Conservation (phyloP, 441 rosid species). For the Euphorbia corollata region DNA sequence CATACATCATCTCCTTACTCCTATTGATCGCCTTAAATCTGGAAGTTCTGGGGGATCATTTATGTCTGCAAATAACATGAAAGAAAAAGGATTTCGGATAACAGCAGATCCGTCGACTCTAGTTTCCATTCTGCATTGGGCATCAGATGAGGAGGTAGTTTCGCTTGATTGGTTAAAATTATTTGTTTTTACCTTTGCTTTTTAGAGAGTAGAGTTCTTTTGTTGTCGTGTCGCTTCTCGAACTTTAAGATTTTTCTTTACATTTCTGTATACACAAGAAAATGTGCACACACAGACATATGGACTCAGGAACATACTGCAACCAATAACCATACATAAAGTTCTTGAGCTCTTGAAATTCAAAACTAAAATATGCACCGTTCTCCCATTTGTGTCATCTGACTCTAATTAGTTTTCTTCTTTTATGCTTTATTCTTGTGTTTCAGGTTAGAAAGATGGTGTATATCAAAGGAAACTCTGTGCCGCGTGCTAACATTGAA, state of each 20-base stretch:
- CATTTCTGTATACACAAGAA: not conserved
- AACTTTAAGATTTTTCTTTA: not conserved
- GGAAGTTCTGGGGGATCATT: conserved; percentile 31
- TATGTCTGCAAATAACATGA: conserved; percentile 27
- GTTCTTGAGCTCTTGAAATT: conserved; percentile 14
- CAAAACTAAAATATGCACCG: not conserved
- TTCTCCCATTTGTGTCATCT: conserved; percentile 15
- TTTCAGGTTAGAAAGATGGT: conserved; percentile 76
- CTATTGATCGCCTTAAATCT: conserved; percentile 39
- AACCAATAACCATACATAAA: not conserved
- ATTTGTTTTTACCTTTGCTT: conserved; percentile 9
- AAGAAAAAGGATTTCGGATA: conserved; percentile 61
- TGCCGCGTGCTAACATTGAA: conserved; percentile 63
- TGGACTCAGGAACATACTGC: not conserved
- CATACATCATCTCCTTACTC: conserved; percentile 55
- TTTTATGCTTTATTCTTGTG: conserved; percentile 6
- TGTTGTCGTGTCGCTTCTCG: conserved; percentile 16
- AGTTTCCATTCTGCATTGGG: conserved; percentile 63
- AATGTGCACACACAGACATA: not conserved
- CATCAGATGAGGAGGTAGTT: conserved; percentile 70
- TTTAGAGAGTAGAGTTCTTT: conserved; percentile 7
- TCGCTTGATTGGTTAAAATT: conserved; percentile 11
- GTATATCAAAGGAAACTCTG: conserved; percentile 70
- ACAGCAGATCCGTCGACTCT: conserved; percentile 56
- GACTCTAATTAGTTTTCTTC: conserved; percentile 8